Evolutionary conservation across 768 basidiomycete species (phyloP), one percentile per base, ranked within the genome.

Genomic region (Gyrodon lividus): DNA sequence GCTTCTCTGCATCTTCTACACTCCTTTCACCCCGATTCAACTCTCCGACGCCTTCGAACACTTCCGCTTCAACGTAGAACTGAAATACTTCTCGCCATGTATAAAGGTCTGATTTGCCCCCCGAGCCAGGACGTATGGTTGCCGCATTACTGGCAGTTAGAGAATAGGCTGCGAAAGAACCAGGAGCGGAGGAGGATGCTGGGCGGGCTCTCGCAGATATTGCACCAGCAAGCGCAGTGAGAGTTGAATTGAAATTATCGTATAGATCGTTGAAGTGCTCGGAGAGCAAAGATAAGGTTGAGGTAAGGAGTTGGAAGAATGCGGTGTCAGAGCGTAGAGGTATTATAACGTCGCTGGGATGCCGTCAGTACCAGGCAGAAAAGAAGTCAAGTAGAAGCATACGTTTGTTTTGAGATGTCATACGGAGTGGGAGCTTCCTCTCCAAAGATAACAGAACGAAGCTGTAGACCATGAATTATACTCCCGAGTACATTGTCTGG

Each of bases 71-170:
- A 43, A 87, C 76, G 67, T 96, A 97, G 2, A 95, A 70, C 51
- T 85, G 84, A 62, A 98, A 96, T 24, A 97, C 86, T 69, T 92
- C 84, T 20, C 95, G 75, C 95, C 95, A 97, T 6, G 82, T 77
- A 64, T 90, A 92, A 7, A 98, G 69, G 59, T 98, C 94, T 10
- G 70, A 51, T 63, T 70, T 54, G 37, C 69, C 49, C 56, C 69
- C 58, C 16, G 40, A 20, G 58, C 59, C 0, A 74, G 77, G 63
- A 79, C 77, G 7, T 74, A 74, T 12, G 73, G 73, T 51, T 19
- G 23, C 39, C 2, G 48, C 48, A 30, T 68, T 68, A 30, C 24
- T 13, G 19, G 48, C 43, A 1, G 55, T 37, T 30, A 53, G 41
- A 2, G 74, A 72, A 50, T 74, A 64, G 5, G 71, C 58, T 3